phyloP scores from a whole-genome alignment of 169 alveolate species.

The Miamiensis avidus region DNA sequence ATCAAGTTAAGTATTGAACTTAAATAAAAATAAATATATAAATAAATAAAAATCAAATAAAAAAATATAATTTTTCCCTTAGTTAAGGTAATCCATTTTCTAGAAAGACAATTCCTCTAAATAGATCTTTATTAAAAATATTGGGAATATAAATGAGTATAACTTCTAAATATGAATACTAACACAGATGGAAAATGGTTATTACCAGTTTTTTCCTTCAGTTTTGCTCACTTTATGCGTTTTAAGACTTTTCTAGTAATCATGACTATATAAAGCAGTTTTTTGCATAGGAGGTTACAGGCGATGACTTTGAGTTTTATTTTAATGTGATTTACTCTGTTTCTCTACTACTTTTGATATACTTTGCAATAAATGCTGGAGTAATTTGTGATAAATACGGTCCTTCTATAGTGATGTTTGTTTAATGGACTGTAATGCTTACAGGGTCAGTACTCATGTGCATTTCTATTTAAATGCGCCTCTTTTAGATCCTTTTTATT shows the following conservation, averaged over 20 bases:
- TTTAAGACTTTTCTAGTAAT: neutral
- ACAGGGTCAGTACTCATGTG: neutral
- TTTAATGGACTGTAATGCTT: neutral
- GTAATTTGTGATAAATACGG: neutral
- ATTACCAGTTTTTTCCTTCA: neutral
- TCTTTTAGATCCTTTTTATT: neutral
- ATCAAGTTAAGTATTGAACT: too few species aligned
- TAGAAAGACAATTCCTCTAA: neutral
- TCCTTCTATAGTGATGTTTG: neutral
- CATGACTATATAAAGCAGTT: neutral
- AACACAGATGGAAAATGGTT: neutral
- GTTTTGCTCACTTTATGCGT: neutral
- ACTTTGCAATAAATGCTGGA: neutral
- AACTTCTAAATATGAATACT: neutral
- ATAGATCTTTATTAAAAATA: too few species aligned
- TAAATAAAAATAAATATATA: too few species aligned
- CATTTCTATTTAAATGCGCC: neutral
- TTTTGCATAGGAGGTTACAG: neutral
- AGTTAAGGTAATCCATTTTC: too few species aligned
- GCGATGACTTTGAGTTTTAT: neutral
- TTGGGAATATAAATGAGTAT: neutral
- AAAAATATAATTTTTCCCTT: too few species aligned
- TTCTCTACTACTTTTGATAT: neutral
- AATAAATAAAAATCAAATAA: too few species aligned
- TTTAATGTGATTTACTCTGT: too few species aligned